phyloP scores from a whole-genome alignment of 768 basidiomycete species.

The Pulveroboletus sp. region DNA sequence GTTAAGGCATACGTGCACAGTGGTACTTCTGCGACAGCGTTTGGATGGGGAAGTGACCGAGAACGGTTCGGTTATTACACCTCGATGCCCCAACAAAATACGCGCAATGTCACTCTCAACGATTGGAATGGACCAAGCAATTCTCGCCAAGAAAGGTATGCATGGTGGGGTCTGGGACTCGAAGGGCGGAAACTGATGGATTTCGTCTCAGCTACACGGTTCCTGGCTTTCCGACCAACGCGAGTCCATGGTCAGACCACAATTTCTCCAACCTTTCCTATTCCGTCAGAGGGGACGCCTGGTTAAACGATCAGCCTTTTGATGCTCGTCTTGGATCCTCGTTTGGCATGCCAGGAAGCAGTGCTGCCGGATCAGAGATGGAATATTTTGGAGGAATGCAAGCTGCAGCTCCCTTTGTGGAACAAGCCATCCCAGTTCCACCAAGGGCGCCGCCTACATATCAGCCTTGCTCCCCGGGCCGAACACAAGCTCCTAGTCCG shows the following conservation, averaged over 20 bases:
- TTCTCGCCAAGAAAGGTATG: conserved; percentile 13
- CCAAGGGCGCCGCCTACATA: background rate
- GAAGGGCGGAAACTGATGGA: background rate
- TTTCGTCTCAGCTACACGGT: background rate
- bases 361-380: background rate
- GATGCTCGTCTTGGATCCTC: background rate
- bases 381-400: background rate
- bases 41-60: background rate
- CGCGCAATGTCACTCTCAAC: background rate
- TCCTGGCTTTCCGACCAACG: background rate
- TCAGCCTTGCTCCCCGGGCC: background rate
- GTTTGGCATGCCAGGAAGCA: background rate
- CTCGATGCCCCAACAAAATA: conserved; percentile 1
- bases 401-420: background rate
- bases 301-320: background rate
- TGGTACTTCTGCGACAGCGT: background rate
- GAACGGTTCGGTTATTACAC: background rate
- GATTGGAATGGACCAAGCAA: background rate
- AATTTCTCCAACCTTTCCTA: background rate
- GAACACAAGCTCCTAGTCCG: background rate
- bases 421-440: background rate
- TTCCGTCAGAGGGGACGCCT: background rate
- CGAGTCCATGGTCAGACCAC: conserved; percentile 1
- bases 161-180: background rate
- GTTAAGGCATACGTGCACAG: conserved; percentile 1